Percentiles rank a stretch among this genome's conserved stretches.
Conservation (phyloP, 2,329 filamentous ascomycete genomes). For the Cyanodermella asteris region DNA sequence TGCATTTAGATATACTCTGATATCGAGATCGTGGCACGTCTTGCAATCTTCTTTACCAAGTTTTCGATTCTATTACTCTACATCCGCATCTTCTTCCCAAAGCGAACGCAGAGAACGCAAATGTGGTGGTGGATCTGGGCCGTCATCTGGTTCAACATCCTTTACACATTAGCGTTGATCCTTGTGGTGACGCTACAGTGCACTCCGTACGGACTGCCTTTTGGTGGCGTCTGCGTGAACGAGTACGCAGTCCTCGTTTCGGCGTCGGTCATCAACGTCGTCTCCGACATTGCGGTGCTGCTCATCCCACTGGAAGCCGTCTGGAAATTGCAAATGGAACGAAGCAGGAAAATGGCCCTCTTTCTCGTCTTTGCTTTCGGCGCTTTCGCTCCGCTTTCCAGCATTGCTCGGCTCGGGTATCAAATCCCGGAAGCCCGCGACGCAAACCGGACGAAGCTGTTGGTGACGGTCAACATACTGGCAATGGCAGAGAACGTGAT, state of each 20-base stretch:
- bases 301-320: slow-evolving; percentile 7
- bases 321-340: slow-evolving; percentile 7
- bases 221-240: slow-evolving; percentile 7
- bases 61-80: slow-evolving; percentile 6
- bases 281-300: slow-evolving; percentile 7
- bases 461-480: too few species aligned
- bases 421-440: slow-evolving; percentile 4
- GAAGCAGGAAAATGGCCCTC: slow-evolving; percentile 6
- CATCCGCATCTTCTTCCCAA: slow-evolving; percentile 5
- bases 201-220: too few species aligned
- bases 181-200: slow-evolving; percentile 5
- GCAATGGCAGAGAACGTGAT: too few species aligned
- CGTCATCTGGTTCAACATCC: slow-evolving; percentile 7
- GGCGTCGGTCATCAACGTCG: slow-evolving; percentile 7
- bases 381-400: slow-evolving; percentile 4
- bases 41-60: slow-evolving; percentile 8
- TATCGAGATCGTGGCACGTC: slow-evolving; percentile 7
- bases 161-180: slow-evolving; percentile 7
- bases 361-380: slow-evolving; percentile 7
- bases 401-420: slow-evolving; percentile 6
- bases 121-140: slow-evolving; percentile 7
- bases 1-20: slow-evolving; percentile 5
- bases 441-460: slow-evolving; percentile 5
- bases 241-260: slow-evolving; percentile 5
- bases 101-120: slow-evolving; percentile 1